Evolutionary conservation across 2,329 filamentous ascomycete species (phyloP).

Genomic region (Talaromyces rugulosus): DNA sequence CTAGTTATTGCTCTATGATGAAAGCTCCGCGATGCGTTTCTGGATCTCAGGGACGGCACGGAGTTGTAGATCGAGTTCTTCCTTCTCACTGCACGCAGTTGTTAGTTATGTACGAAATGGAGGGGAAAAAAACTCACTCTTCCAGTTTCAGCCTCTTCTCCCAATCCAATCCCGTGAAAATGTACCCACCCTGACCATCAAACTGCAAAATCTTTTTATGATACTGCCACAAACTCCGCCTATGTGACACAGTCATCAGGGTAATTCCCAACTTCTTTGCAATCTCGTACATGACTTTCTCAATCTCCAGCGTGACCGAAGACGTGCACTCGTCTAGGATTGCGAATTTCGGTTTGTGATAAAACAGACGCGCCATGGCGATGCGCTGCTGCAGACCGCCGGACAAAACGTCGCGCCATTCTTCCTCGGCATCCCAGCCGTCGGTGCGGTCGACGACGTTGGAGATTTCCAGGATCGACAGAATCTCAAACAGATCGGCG

Average conservation of each 20-base stretch:
- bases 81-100: slow-evolving; percentile 64
- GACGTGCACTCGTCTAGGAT: slow-evolving; percentile 97
- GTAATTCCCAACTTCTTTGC: slow-evolving; percentile 90
- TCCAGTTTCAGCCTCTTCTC: slow-evolving; percentile 80
- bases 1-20: slow-evolving; percentile 27
- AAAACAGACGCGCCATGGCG: slow-evolving; percentile 93
- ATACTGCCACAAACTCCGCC: slow-evolving; percentile 92
- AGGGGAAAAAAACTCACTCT: slow-evolving; percentile 52
- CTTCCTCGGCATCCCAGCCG: slow-evolving; percentile 89
- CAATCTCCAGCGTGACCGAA: slow-evolving; percentile 89
- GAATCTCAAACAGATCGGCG: slow-evolving; percentile 69
- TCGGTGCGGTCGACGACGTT: slow-evolving; percentile 73
- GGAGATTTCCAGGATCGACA: slow-evolving; percentile 76
- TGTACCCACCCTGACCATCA: slow-evolving; percentile 85
- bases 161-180: slow-evolving; percentile 87
- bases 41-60: slow-evolving; percentile 84
- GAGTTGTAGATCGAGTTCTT: slow-evolving; percentile 82
- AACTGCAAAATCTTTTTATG: slow-evolving; percentile 94
- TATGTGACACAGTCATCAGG: slow-evolving; percentile 92
- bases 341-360: slow-evolving; percentile 86
- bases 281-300: slow-evolving; percentile 94
- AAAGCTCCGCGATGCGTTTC: slow-evolving; percentile 77
- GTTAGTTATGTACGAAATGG: neutral
- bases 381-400: slow-evolving; percentile 92
- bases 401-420: slow-evolving; percentile 93